Conservation (phyloP, 345 rosid species). For the Iberis pinnata region DNA sequence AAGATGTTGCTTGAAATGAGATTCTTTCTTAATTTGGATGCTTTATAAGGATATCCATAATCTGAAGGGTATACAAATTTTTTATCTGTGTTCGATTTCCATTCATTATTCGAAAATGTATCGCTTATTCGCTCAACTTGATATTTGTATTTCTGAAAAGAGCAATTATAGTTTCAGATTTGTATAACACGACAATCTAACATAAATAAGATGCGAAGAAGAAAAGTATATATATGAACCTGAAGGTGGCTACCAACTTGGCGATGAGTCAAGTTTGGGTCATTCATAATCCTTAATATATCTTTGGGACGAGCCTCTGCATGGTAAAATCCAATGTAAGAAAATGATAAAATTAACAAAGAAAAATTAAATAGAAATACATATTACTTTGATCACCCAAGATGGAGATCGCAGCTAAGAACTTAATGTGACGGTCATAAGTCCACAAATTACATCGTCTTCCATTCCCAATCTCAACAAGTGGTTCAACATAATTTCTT, state of each 20-base stretch:
- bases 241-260: slow-evolving; percentile 60
- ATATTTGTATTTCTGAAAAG: slow-evolving; percentile 47
- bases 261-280: slow-evolving; percentile 34
- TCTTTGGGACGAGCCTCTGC: slow-evolving; percentile 42
- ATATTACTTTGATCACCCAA: slow-evolving; percentile 36
- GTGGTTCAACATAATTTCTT: neutral
- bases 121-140: slow-evolving; percentile 20
- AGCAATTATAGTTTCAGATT: neutral
- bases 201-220: too few species aligned
- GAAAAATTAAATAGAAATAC: neutral
- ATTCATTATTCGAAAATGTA: neutral
- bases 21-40: neutral
- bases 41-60: slow-evolving; percentile 7
- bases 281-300: slow-evolving; percentile 38
- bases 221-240: slow-evolving; percentile 28
- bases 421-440: slow-evolving; percentile 37
- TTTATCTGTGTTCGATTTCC: neutral
- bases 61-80: neutral
- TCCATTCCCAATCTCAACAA: neutral
- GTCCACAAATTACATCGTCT: slow-evolving; percentile 28
- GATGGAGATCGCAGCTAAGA: slow-evolving; percentile 31
- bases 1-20: slow-evolving; percentile 6
- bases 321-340: neutral
- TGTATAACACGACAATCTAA: too few species aligned
- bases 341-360: neutral